Conservation (phyloP, 1,139 yeast genomes). For the Lodderomyces margitis region DNA sequence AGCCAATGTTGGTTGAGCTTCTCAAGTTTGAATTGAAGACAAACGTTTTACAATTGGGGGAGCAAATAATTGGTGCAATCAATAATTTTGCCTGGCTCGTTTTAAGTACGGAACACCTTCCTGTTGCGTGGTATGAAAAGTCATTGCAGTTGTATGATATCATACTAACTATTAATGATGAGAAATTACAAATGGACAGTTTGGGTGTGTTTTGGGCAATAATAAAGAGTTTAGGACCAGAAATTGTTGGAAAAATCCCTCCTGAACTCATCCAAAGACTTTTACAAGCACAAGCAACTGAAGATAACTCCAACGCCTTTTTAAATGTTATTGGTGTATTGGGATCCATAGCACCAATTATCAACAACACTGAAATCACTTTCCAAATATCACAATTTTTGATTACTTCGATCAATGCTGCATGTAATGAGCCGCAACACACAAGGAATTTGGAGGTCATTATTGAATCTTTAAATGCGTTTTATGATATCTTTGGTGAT, state of each 20-base stretch:
- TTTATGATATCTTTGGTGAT: conserved; percentile 86
- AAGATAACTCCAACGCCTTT: conserved; percentile 23
- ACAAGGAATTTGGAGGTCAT: conserved; percentile 37
- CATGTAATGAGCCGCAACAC: conserved; percentile 20
- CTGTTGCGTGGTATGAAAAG: conserved; percentile 35
- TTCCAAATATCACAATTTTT: conserved; percentile 46
- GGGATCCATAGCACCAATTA: conserved; percentile 51
- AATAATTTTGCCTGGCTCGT: conserved; percentile 68
- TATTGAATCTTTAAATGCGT: conserved; percentile 58
- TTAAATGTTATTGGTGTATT: conserved; percentile 49
- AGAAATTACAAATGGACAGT: conserved; percentile 41
- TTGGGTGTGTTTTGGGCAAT: conserved; percentile 66
- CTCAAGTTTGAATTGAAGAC: conserved; percentile 27
- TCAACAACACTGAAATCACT: conserved; percentile 48
- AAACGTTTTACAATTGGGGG: conserved; percentile 36
- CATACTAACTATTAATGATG: conserved; percentile 19
- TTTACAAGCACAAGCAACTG: conserved; percentile 18
- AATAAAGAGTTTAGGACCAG: conserved; percentile 43
- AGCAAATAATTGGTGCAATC: conserved; percentile 61
- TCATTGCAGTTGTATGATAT: conserved; percentile 39
- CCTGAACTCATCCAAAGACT: conserved; percentile 26
- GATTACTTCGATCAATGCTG: conserved; percentile 24
- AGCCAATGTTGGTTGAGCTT: conserved; percentile 43
- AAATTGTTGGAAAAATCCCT: conserved; percentile 20
- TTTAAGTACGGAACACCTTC: conserved; percentile 31